phyloP scores from a whole-genome alignment of 2,329 filamentous ascomycete genomes.

The Huntiella abstrusa region DNA sequence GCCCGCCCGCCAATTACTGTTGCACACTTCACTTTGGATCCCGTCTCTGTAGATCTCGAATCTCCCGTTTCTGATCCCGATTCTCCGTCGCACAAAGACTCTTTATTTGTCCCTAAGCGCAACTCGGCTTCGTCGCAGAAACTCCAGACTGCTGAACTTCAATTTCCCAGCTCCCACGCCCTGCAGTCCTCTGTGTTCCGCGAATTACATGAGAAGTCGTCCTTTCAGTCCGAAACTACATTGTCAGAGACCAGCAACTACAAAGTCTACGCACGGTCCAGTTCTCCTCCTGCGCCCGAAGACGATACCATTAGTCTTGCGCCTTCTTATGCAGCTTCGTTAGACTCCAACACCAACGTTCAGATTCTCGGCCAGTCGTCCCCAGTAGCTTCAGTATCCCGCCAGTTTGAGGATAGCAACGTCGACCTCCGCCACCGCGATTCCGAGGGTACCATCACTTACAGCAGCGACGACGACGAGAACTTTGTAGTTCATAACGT shows the following conservation, averaged over 20 bases:
- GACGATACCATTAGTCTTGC: constrained; percentile 21
- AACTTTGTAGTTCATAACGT: constrained; percentile 12
- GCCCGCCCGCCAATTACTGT: constrained; percentile 6
- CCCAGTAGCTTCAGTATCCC: constrained; percentile 22
- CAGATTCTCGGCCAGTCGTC: constrained; percentile 33
- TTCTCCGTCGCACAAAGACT: constrained; percentile 13
- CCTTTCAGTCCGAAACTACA: constrained; percentile 21
- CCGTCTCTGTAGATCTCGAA: constrained; percentile 17
- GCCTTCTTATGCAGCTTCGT: constrained; percentile 23
- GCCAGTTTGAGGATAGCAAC: not conserved
- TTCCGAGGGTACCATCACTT: constrained; percentile 30
- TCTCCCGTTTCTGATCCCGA: constrained; percentile 12
- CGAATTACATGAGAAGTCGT: constrained; percentile 10
- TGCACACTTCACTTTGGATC: constrained; percentile 14
- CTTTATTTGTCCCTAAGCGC: not conserved
- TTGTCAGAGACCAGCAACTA: constrained; percentile 34
- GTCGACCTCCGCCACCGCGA: constrained; percentile 22
- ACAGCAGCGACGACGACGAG: constrained; percentile 10
- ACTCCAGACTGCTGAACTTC: not conserved
- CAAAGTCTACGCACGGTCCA: constrained; percentile 29
- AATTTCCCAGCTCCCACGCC: not conserved
- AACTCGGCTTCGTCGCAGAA: not conserved
- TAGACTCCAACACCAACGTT: constrained; percentile 25
- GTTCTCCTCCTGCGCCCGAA: constrained; percentile 18
- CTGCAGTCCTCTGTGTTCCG: constrained; percentile 1